Conservation (phyloP, 331 rosid species). For the Quercus phellos region DNA sequence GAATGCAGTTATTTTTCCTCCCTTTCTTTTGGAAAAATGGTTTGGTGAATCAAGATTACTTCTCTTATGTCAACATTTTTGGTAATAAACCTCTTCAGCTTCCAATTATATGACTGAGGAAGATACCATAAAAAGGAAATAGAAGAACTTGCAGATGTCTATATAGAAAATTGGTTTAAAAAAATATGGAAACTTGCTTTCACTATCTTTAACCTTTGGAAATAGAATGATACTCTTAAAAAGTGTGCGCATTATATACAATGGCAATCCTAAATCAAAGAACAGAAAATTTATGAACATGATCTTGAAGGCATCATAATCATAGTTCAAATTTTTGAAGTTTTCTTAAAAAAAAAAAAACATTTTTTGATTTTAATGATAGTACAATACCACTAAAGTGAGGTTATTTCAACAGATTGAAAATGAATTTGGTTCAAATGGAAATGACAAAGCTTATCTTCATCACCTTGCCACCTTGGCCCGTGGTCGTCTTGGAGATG, state of each 20-base stretch:
- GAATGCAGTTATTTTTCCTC: not conserved
- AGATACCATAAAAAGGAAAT: not conserved
- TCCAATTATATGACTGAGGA: not conserved
- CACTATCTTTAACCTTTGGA: not conserved
- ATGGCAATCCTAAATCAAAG: not conserved
- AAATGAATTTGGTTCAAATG: slow-evolving; percentile 86
- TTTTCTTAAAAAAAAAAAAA: not conserved
- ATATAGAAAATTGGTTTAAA: not conserved
- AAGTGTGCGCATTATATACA: not conserved
- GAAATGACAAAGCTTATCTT: slow-evolving; percentile 77
- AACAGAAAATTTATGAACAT: not conserved
- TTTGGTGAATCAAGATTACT: not conserved
- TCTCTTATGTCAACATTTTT: not conserved
- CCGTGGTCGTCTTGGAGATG: slow-evolving; percentile 69
- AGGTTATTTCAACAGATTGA: slow-evolving; percentile 63
- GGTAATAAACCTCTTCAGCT: not conserved
- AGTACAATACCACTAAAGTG: slow-evolving; percentile 10
- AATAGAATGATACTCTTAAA: not conserved
- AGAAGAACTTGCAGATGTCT: not conserved
- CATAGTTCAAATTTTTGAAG: slow-evolving; percentile 8
- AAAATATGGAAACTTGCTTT: not conserved
- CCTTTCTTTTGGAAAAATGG: not conserved
- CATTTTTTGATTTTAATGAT: slow-evolving; percentile 9
- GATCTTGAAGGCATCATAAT: slow-evolving; percentile 7
- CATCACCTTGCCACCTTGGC: slow-evolving; percentile 65